Evolutionary conservation across 2,329 filamentous ascomycete species (phyloP).

Genomic region (Fusarium aywerte): DNA sequence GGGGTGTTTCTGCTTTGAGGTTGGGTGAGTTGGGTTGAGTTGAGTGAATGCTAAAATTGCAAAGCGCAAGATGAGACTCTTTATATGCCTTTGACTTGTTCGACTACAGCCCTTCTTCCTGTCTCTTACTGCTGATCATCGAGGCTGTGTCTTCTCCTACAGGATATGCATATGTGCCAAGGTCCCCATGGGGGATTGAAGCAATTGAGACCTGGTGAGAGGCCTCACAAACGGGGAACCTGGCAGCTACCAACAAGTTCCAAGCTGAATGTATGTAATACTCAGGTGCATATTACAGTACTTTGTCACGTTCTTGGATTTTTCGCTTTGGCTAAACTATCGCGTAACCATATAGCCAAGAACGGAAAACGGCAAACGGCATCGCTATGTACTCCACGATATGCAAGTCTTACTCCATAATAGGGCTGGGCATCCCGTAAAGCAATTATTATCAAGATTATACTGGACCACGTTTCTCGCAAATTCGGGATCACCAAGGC

Average conservation of each 20-base stretch:
- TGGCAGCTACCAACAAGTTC: neutral
- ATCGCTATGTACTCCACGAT: neutral
- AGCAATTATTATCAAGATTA: neutral
- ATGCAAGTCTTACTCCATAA: conserved; percentile 6
- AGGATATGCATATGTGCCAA: conserved; percentile 23
- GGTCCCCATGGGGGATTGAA: neutral
- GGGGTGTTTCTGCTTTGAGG: neutral
- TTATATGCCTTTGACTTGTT: neutral
- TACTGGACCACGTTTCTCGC: conserved; percentile 15
- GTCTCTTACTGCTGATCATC: neutral
- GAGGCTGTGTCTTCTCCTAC: neutral
- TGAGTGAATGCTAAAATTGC: neutral
- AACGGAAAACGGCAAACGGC: conserved; percentile 15
- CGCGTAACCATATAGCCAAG: neutral
- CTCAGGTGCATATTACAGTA: neutral
- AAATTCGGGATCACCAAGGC: neutral
- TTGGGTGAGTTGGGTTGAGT: neutral
- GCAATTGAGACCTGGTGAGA: neutral
- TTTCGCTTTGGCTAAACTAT: neutral
- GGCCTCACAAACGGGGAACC: conserved; percentile 2
- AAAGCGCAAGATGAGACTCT: accelerated
- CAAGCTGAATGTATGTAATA: neutral
- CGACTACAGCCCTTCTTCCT: neutral
- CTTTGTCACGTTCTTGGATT: neutral
- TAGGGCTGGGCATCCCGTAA: conserved; percentile 5